A percentile compares a stretch with the other conserved stretches of the same genome.
Conservation (phyloP, 192 early-diverging fungal species). For the Backusella tuberculispora region DNA sequence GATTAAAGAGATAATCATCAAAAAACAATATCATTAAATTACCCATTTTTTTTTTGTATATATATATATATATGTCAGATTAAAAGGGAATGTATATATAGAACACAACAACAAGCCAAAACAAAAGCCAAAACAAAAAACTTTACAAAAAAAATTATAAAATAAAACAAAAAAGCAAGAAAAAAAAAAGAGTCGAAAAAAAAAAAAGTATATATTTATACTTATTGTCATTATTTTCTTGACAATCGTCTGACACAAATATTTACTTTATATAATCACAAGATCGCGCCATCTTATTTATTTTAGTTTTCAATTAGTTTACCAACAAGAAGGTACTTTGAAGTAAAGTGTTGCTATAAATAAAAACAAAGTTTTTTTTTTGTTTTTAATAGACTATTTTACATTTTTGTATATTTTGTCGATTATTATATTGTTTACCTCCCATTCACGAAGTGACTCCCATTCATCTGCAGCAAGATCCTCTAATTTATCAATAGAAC, state of each 20-base stretch:
- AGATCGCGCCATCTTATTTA: neutral
- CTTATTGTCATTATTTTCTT: conserved; percentile 20
- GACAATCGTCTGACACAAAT: conserved; percentile 19
- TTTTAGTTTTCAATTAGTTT: conserved; percentile 59
- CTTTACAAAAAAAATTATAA: neutral
- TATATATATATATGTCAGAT: neutral
- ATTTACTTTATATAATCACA: conserved; percentile 25
- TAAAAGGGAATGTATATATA: neutral
- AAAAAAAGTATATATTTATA: conserved; percentile 9
- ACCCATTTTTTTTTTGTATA: neutral
- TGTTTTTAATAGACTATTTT: neutral
- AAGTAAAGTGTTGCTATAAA: conserved; percentile 61
- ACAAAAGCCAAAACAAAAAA: neutral
- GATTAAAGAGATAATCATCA: no score
- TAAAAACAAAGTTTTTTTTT: neutral
- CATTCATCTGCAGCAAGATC: conserved; percentile 77
- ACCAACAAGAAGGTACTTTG: conserved; percentile 79
- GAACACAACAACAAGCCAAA: no score
- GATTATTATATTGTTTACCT: conserved; percentile 11
- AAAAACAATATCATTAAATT: neutral
- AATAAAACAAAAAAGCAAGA: conserved; percentile 1
- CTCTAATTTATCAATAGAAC: conserved; percentile 77
- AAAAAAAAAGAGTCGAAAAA: conserved; percentile 3
- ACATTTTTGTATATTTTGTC: neutral
- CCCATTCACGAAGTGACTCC: conserved; percentile 83